phyloP scores from a whole-genome alignment of 2,329 filamentous ascomycete genomes.

The Tolypocladium pustulatum region DNA sequence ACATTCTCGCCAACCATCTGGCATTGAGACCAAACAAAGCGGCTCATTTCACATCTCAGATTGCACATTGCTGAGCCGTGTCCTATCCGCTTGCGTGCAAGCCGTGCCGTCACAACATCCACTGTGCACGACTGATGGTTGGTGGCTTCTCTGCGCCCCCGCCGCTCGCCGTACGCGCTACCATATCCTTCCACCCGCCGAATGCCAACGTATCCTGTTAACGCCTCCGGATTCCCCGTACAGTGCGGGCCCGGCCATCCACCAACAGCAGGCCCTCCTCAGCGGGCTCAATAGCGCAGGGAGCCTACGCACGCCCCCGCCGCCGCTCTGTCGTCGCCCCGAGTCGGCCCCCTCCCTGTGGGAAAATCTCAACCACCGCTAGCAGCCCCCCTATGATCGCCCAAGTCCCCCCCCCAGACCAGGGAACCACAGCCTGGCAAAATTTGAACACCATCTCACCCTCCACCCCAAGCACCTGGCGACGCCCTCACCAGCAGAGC shows the following conservation, averaged over 20 bases:
- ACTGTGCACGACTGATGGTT: neutral
- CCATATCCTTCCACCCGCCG: neutral
- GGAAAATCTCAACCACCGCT: slow-evolving; percentile 4
- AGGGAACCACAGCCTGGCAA: slow-evolving; percentile 14
- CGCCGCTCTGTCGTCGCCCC: neutral
- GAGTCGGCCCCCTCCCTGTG: neutral
- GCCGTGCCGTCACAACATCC: neutral
- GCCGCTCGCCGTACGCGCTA: neutral
- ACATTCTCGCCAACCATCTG: too few relatives aligned
- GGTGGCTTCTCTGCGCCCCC: neutral
- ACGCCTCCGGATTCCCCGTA: neutral
- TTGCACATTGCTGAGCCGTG: neutral
- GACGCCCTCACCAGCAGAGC: slow-evolving; percentile 15
- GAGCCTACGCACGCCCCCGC: neutral
- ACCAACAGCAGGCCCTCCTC: neutral
- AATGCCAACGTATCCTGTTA: neutral
- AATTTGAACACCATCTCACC: slow-evolving; percentile 19
- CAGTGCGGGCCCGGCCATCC: neutral
- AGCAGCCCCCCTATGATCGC: slow-evolving; percentile 2
- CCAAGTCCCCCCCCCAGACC: slow-evolving; percentile 1
- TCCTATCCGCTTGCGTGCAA: neutral
- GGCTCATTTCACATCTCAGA: neutral
- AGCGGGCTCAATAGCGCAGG: neutral
- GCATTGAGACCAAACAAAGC: neutral
- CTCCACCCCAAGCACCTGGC: slow-evolving; percentile 11